Percentiles rank a stretch among this genome's conserved stretches.
Conservation (phyloP, 1,284 basidiomycete species). For the Anthracocystis setariae region DNA sequence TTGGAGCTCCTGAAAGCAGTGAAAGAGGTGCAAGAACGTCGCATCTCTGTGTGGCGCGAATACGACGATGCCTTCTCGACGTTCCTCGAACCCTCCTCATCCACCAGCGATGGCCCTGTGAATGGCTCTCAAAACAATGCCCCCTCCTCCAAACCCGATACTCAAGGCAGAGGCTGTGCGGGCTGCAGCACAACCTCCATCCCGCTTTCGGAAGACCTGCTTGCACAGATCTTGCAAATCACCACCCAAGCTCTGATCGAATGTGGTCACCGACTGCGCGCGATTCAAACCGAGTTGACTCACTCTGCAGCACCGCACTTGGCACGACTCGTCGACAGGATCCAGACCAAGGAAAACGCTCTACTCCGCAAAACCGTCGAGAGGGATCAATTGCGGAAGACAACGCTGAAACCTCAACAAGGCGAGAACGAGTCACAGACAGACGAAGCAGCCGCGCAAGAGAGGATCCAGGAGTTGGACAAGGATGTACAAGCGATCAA, state of each 20-base stretch:
- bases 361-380: conserved; percentile 35
- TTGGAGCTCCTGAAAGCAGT: conserved; percentile 43
- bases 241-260: conserved; percentile 52
- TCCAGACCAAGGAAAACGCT: conserved; percentile 43
- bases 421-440: neutral
- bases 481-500: conserved; percentile 10
- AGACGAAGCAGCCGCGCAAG: conserved; percentile 4
- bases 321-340: conserved; percentile 24
- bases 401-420: conserved; percentile 4
- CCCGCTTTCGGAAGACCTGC: conserved; percentile 27
- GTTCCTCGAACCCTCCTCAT: conserved; percentile 19
- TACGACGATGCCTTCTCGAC: conserved; percentile 54
- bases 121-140: conserved; percentile 26
- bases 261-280: conserved; percentile 39
- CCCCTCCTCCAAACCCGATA: neutral
- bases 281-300: conserved; percentile 43
- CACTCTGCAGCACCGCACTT: conserved; percentile 21
- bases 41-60: conserved; percentile 48
- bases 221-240: conserved; percentile 50
- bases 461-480: conserved; percentile 15
- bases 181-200: conserved; percentile 29
- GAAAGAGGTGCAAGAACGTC: conserved; percentile 51
- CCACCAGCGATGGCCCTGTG: conserved; percentile 2
- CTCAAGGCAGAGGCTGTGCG: conserved; percentile 12
- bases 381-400: conserved; percentile 43